Evolutionary conservation across 2,329 filamentous ascomycete species (phyloP).

Genomic region (Rhytidhysteron rufulum): DNA sequence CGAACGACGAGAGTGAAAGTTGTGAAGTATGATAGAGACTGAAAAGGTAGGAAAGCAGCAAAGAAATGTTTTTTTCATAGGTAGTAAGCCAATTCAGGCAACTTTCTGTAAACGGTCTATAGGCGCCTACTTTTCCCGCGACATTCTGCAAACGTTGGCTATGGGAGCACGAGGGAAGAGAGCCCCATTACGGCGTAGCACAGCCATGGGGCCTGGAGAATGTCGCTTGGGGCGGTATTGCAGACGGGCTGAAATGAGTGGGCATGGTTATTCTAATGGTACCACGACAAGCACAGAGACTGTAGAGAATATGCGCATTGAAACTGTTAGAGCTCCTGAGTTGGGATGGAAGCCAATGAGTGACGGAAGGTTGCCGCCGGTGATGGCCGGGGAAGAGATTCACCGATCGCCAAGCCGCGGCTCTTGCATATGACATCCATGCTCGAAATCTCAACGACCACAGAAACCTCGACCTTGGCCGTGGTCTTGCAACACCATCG

Average conservation of each 20-base stretch:
- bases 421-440: neutral
- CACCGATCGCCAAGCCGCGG: neutral
- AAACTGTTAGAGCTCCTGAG: slow-evolving; percentile 1
- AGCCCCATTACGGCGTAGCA: neutral
- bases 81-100: neutral
- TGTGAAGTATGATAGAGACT: slow-evolving; percentile 1
- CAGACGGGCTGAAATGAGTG: slow-evolving; percentile 1
- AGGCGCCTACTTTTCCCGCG: neutral
- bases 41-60: neutral
- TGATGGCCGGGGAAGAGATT: neutral
- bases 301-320: neutral
- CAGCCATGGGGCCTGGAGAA: neutral
- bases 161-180: neutral
- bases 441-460: neutral
- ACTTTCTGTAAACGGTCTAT: neutral
- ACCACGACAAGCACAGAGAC: slow-evolving; percentile 2
- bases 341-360: neutral
- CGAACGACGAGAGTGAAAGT: slow-evolving; percentile 7
- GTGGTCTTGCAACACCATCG: neutral
- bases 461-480: neutral
- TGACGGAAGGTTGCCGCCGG: slow-evolving; percentile 1
- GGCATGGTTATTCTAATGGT: neutral
- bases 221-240: neutral
- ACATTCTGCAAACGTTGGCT: neutral
- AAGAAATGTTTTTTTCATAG: neutral